Evolutionary conservation across 306 rosid genomes (phyloP).

Genomic region (Calophaca sinica): DNA sequence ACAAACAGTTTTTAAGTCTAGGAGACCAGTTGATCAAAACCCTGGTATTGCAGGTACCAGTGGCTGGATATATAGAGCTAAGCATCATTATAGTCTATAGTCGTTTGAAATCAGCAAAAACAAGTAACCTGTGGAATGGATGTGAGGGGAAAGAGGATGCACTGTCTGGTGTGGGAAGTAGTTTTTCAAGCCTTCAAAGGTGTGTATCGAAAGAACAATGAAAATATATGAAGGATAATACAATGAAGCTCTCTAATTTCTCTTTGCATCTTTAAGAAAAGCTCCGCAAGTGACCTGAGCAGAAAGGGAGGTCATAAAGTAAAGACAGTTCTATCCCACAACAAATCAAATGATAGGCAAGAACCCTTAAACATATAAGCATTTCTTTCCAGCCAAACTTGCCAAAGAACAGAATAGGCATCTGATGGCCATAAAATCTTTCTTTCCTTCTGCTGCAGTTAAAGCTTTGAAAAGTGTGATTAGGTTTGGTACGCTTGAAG

Average conservation of each 20-base stretch:
- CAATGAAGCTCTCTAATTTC: no score
- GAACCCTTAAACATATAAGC: constrained; percentile 3
- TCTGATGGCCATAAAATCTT: not conserved
- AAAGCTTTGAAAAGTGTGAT: no score
- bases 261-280: no score
- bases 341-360: no score
- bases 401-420: not conserved
- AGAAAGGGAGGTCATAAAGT: no score
- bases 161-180: not conserved
- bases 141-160: not conserved
- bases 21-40: not conserved
- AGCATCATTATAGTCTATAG: not conserved
- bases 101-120: constrained; percentile 6
- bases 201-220: no score
- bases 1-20: constrained; percentile 15
- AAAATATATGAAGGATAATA: no score
- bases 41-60: not conserved
- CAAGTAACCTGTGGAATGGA: not conserved
- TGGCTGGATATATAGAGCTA: not conserved
- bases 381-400: not conserved
- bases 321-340: not conserved
- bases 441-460: not conserved
- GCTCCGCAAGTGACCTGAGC: no score
- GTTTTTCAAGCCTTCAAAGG: not conserved
- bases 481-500: no score